A percentile compares a stretch with the other conserved stretches of the same genome.
Conservation (phyloP, 306 rosid genomes). For the Prunus kanzakura region DNA sequence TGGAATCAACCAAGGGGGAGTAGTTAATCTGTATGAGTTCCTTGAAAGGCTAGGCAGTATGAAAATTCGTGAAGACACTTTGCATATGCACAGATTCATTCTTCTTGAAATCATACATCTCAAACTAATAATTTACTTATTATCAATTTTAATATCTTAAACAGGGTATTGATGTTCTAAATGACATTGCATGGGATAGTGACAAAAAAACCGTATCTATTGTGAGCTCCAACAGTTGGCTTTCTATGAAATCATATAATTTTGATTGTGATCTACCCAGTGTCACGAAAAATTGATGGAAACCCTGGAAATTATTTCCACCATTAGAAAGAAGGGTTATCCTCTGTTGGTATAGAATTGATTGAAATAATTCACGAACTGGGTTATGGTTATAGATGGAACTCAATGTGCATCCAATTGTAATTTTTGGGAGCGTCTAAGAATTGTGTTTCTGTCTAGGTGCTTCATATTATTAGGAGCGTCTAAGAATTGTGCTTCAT, state of each 20-base stretch:
- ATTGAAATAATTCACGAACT: too few species aligned
- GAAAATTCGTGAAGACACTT: neutral
- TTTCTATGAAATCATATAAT: neutral
- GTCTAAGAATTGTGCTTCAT: neutral
- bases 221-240: conserved; percentile 43
- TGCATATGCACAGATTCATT: neutral
- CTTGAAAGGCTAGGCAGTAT: neutral
- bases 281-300: too few species aligned
- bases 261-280: neutral
- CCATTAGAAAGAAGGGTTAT: neutral
- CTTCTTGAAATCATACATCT: neutral
- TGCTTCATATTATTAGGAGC: neutral
- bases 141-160: conserved; percentile 11
- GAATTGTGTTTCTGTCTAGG: neutral
- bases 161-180: conserved; percentile 65
- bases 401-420: neutral
- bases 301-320: neutral
- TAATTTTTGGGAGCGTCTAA: neutral
- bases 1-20: too few species aligned
- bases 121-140: conserved; percentile 5
- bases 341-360: neutral
- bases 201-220: conserved; percentile 48
- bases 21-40: too few species aligned
- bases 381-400: neutral
- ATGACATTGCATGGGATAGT: conserved; percentile 94